A percentile compares a stretch with the other conserved stretches of the same genome.
Evolutionary conservation across 2,329 filamentous ascomycete genomes (phyloP).

Genomic region (Aspergillus quadricinctus): DNA sequence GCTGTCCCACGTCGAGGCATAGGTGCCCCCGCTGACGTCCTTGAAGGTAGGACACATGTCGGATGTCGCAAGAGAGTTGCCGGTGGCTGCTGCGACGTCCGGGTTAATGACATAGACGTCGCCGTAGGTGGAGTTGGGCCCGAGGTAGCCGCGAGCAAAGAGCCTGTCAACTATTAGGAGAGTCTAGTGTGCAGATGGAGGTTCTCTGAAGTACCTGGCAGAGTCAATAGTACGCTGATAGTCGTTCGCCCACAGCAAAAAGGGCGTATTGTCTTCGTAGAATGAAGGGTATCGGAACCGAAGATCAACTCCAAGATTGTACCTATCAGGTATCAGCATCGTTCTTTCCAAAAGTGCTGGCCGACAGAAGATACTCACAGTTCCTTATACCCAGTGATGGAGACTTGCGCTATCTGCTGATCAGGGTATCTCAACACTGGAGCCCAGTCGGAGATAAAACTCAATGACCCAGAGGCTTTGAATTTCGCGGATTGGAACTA

Average conservation of each 20-base stretch:
- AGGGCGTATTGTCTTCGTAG: constrained; percentile 46
- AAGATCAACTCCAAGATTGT: constrained; percentile 13
- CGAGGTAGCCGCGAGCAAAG: constrained; percentile 60
- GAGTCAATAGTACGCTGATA: constrained; percentile 48
- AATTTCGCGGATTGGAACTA: constrained; percentile 54
- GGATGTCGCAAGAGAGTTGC: constrained; percentile 60
- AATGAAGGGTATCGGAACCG: constrained; percentile 39
- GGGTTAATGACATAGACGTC: constrained; percentile 57
- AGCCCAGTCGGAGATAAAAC: constrained; percentile 57
- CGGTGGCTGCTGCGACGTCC: constrained; percentile 51
- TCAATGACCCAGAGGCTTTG: constrained; percentile 49
- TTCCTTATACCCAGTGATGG: constrained; percentile 61
- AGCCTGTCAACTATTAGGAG: constrained; percentile 56
- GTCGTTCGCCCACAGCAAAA: constrained; percentile 62
- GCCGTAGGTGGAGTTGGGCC: constrained; percentile 51
- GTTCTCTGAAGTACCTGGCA: constrained; percentile 25
- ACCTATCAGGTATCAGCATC: constrained; percentile 26
- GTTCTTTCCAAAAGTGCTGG: background rate
- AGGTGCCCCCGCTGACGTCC: constrained; percentile 41
- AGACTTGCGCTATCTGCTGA: constrained; percentile 56
- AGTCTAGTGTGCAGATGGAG: constrained; percentile 19
- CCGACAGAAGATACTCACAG: constrained; percentile 10
- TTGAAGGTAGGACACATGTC: constrained; percentile 59
- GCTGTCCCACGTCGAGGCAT: constrained; percentile 14
- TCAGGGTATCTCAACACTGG: constrained; percentile 53